phyloP scores from a whole-genome alignment of 164 flowering plant genomes.

The Magnolia sinica region DNA sequence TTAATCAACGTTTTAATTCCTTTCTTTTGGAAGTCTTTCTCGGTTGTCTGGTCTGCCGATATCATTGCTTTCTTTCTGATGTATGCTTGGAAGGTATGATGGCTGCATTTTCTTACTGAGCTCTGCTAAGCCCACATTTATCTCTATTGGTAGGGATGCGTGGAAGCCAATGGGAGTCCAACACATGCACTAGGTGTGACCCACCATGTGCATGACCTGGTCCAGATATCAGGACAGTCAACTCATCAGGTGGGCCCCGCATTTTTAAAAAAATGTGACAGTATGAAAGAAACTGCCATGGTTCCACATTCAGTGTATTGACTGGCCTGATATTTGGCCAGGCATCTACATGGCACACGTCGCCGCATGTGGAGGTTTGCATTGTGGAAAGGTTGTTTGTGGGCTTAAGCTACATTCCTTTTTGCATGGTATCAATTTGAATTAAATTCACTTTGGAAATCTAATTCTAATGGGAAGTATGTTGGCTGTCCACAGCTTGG shows the following conservation, averaged over 20 bases:
- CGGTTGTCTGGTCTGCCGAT: constrained; percentile 93
- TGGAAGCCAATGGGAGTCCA: background rate
- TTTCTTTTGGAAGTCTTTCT: constrained; percentile 86
- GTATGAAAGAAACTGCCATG: background rate
- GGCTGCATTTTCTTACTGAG: background rate
- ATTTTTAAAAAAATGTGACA: too few species aligned
- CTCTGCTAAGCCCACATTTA: background rate
- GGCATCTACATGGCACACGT: too few species aligned
- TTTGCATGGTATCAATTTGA: background rate
- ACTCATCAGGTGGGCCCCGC: background rate
- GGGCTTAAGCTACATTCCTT: background rate
- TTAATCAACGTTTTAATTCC: constrained; percentile 81
- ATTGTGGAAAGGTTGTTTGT: background rate
- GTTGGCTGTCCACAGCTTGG: constrained; percentile 39
- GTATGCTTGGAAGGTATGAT: constrained; percentile 96
- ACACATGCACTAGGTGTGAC: background rate
- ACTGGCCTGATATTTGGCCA: too few species aligned
- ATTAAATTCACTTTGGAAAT: background rate
- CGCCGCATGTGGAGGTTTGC: background rate
- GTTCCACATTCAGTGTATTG: too few species aligned
- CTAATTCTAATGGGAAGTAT: background rate
- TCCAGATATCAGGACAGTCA: background rate
- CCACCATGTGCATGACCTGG: background rate
- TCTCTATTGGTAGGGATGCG: background rate
- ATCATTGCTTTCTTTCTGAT: constrained; percentile 77